Evolutionary conservation across 163 green algal species (phyloP), one percentile per base, ranked within the genome.

Genomic region (Coccomyxa subellipsoidea): DNA sequence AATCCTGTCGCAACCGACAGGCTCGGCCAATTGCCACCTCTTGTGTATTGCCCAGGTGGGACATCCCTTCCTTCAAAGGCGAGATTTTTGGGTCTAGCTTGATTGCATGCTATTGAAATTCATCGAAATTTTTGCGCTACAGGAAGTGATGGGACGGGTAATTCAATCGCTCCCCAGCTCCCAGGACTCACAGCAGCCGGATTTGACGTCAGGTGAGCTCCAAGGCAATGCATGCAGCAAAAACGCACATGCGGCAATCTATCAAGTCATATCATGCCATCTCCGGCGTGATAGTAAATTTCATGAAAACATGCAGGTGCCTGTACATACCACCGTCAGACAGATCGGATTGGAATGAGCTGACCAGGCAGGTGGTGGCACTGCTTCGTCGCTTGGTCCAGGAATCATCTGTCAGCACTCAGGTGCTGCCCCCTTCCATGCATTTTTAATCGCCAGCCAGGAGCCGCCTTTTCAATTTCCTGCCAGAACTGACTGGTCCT

Each of bases 121-220:
- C 47, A 27, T 18, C 21, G 3, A 21, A 2, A 12, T 59, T 59
- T 7, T 21, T 59, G 47, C 15, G 21, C 21, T 8, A 12, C 89
- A 83, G 86, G 88, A 86, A 92, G 85, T 54, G 91, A 94, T 82
- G 91, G 91, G 69, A 94, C 90, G 4, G 91, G 89, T 7, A 89
- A 92, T 71, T 84, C 87, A 27, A 89, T 95, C 29, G 72, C 83
- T n/a, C 89, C 91, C 0, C 91, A 95, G 73, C 53, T 93, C 10
- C 77, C 79, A 5, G 54, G 80, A 0, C 78, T 94, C 37, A 54
- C 85, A 2, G 71, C 31, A 15, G 78, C 87, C 18, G 87, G 88
- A 2, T 93, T 88, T 79, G 87, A 91, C 54, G 84, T 92, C 35
- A 85, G 88, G 83, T 88, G 69, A 36, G 54, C 38, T n/a, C n/a